Evolutionary conservation across 768 basidiomycete species (phyloP).

Genomic region (Rhizopogon roseolus): DNA sequence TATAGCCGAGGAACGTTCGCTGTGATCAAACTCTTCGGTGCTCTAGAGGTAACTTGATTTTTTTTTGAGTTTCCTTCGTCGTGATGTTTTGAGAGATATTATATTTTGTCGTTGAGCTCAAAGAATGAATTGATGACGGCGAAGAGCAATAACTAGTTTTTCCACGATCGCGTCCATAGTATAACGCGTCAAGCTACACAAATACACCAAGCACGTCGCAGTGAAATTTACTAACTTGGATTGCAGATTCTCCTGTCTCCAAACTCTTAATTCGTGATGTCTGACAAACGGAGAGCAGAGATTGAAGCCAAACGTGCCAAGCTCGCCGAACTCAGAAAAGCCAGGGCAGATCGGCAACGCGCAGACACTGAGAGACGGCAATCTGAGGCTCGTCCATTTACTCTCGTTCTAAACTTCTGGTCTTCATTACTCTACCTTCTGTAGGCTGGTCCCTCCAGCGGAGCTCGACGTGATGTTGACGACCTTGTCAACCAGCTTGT

Average conservation of each 20-base stretch:
- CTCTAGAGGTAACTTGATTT: no score
- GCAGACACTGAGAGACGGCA: slow-evolving; percentile 39
- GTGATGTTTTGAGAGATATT: no score
- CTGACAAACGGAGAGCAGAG: slow-evolving; percentile 74
- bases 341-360: slow-evolving; percentile 65
- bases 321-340: slow-evolving; percentile 78
- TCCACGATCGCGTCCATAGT: no score
- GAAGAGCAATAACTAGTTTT: no score
- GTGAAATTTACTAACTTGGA: no score
- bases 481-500: slow-evolving; percentile 63
- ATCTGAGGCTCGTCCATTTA: slow-evolving; percentile 14
- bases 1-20: no score
- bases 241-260: neutral
- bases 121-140: no score
- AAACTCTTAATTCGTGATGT: slow-evolving; percentile 28
- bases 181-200: no score
- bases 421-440: neutral
- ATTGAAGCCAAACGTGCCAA: slow-evolving; percentile 89
- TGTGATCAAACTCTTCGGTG: no score
- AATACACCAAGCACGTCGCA: no score
- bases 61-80: no score
- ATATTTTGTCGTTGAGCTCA: no score
- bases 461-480: slow-evolving; percentile 56
- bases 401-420: slow-evolving; percentile 1
- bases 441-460: slow-evolving; percentile 37